These are phyloP conservation scores for Craterostigma plantagineum DNA, from an alignment of 257 asterid genomes.

Conservation along the genomic window DNA sequence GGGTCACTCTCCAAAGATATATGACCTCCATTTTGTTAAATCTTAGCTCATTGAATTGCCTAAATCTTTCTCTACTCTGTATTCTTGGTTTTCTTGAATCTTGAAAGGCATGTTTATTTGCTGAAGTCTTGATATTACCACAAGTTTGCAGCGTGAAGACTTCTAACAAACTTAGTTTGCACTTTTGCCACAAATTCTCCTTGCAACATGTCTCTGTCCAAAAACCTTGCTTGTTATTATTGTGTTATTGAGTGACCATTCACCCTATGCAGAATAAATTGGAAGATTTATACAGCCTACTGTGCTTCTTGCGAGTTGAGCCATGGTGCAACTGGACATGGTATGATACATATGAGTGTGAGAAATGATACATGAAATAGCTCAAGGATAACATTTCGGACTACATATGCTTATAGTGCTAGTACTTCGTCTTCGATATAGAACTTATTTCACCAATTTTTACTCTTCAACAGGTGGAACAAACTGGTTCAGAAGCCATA, in stretches of 20 bases:
- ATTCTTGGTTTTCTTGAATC: conserved; percentile 5
- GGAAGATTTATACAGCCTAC: conserved; percentile 89
- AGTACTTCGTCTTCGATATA: too few species aligned
- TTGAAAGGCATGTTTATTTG: too few species aligned
- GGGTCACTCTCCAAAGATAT: conserved; percentile 5
- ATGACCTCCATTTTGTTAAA: conserved; percentile 2
- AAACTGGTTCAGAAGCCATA: conserved; percentile 88
- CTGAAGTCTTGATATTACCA: too few species aligned
- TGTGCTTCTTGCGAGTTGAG: conserved; percentile 84
- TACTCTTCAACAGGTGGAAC: conserved; percentile 61
- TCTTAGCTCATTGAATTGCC: too few species aligned
- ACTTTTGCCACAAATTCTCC: neutral
- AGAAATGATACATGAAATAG: too few species aligned
- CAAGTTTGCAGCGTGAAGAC: too few species aligned
- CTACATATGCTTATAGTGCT: too few species aligned
- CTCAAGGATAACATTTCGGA: too few species aligned
- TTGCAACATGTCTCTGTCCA: too few species aligned
- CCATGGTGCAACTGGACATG: conserved; percentile 99
- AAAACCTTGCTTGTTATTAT: too few species aligned
- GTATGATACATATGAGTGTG: conserved; percentile 20
- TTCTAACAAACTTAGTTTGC: too few species aligned
- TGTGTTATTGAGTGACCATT: neutral
- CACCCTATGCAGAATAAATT: conserved; percentile 58
- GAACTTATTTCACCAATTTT: neutral
- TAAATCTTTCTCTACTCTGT: conserved; percentile 1